Evolutionary conservation across 768 basidiomycete species (phyloP).

Genomic region (Hericium rajendrae): DNA sequence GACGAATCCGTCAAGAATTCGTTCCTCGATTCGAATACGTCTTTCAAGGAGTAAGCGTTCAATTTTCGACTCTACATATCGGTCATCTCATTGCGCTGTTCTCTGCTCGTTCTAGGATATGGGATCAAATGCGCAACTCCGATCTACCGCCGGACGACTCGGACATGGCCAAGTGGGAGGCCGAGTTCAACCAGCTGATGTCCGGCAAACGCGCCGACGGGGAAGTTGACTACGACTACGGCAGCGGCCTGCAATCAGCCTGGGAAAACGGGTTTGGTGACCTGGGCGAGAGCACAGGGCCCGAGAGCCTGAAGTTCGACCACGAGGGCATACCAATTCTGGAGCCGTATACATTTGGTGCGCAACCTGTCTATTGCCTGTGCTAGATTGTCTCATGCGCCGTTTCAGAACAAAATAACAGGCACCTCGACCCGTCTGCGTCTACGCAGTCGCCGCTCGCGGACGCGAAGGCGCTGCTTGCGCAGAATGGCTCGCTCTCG

Average conservation of each 20-base stretch:
- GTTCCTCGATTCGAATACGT: too few species aligned
- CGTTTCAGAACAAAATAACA: slow-evolving; percentile 57
- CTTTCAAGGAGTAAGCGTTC: too few species aligned
- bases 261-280: slow-evolving; percentile 32
- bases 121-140: slow-evolving; percentile 52
- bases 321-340: slow-evolving; percentile 71
- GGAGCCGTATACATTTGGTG: slow-evolving; percentile 70
- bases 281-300: slow-evolving; percentile 21
- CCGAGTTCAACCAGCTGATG: slow-evolving; percentile 76
- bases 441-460: slow-evolving; percentile 41
- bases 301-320: slow-evolving; percentile 41
- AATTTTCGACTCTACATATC: slow-evolving; percentile 29
- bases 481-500: slow-evolving; percentile 75
- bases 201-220: slow-evolving; percentile 48
- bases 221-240: slow-evolving; percentile 45
- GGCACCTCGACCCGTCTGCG: slow-evolving; percentile 46
- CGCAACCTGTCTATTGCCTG: slow-evolving; percentile 16
- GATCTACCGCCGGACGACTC: slow-evolving; percentile 46
- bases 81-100: slow-evolving; percentile 26
- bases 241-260: slow-evolving; percentile 47
- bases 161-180: slow-evolving; percentile 74
- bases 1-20: not conserved
- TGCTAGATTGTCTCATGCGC: not conserved
- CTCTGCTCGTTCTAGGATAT: slow-evolving; percentile 33
- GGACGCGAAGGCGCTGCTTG: slow-evolving; percentile 70